phyloP scores from a whole-genome alignment of 371 early-diverging fungal species.

The Caulochytrium protostelioides region DNA sequence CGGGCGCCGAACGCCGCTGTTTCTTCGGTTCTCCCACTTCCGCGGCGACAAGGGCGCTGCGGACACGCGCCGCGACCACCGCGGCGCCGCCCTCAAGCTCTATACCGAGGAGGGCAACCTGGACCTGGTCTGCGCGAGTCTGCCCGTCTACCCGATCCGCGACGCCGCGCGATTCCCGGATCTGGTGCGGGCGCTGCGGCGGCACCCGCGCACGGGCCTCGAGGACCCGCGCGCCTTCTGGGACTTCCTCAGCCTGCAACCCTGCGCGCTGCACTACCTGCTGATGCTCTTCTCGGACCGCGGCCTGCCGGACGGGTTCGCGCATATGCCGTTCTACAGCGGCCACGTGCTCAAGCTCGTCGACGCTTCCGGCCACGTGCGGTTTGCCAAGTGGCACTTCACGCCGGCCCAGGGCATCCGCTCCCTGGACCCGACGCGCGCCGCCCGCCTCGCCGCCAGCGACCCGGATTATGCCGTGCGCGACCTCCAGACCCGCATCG shows the following conservation, averaged over 20 bases:
- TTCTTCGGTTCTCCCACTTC: constrained; percentile 59
- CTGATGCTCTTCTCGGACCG: constrained; percentile 56
- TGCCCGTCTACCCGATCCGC: constrained; percentile 44
- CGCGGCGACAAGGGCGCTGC: constrained; percentile 51
- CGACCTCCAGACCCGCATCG: constrained; percentile 52
- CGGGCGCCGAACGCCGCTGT: constrained; percentile 57
- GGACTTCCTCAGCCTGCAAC: constrained; percentile 57
- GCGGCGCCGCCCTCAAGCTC: constrained; percentile 56
- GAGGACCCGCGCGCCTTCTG: too few species aligned
- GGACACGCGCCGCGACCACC: constrained; percentile 53
- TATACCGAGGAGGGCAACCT: constrained; percentile 56
- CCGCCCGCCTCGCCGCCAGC: constrained; percentile 26
- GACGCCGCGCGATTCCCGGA: too few species aligned
- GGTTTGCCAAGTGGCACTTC: constrained; percentile 64
- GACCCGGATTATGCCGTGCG: constrained; percentile 50
- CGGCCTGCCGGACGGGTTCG: constrained; percentile 57
- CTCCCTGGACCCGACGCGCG: constrained; percentile 37
- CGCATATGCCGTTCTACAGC: constrained; percentile 54
- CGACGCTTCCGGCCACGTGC: constrained; percentile 34
- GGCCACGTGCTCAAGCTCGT: constrained; percentile 55
- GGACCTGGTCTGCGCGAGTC: constrained; percentile 55
- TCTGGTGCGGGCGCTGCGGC: too few species aligned
- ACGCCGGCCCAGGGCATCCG: constrained; percentile 57
- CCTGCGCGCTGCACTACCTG: constrained; percentile 57
- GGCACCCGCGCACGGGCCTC: too few species aligned